Conservation (phyloP, 371 early-diverging fungal species). For the Funneliformis caledonium region DNA sequence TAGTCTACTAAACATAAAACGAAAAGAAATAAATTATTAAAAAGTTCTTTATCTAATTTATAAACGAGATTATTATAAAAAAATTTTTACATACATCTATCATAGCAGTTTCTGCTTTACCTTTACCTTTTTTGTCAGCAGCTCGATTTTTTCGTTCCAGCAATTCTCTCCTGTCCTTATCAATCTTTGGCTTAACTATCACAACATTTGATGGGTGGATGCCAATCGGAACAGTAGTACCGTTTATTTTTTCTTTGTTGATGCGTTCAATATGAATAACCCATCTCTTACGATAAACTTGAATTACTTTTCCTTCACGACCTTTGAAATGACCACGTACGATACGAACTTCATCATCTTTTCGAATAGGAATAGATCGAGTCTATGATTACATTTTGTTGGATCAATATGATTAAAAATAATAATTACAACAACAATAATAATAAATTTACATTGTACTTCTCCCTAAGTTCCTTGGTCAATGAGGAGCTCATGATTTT, state of each 20-base stretch:
- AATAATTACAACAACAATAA: background rate
- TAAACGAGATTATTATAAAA: background rate
- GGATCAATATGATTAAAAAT: background rate
- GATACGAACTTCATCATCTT: conserved; percentile 96
- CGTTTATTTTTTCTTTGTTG: conserved; percentile 96
- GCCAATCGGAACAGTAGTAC: conserved; percentile 90
- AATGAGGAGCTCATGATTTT: conserved; percentile 96
- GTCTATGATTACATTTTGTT: conserved; percentile 48
- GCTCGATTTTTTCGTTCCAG: conserved; percentile 64
- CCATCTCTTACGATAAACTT: conserved; percentile 98
- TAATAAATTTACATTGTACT: conserved; percentile 77
- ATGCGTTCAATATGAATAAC: conserved; percentile 98
- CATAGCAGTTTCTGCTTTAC: background rate
- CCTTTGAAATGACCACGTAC: conserved; percentile 97
- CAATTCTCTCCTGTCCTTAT: conserved; percentile 92
- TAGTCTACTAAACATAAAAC: no score
- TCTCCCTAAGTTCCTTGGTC: conserved; percentile 97
- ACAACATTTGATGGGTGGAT: conserved; percentile 98
- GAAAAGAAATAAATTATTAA: no score
- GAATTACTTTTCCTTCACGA: conserved; percentile 94
- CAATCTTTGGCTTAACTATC: conserved; percentile 92
- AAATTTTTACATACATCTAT: background rate
- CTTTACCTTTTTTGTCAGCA: background rate
- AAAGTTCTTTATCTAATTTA: no score
- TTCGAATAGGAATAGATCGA: conserved; percentile 95